These are phyloP conservation scores for Stropharia rugosoannulata DNA, from an alignment of 768 basidiomycete genomes.

Conservation along the genomic window DNA sequence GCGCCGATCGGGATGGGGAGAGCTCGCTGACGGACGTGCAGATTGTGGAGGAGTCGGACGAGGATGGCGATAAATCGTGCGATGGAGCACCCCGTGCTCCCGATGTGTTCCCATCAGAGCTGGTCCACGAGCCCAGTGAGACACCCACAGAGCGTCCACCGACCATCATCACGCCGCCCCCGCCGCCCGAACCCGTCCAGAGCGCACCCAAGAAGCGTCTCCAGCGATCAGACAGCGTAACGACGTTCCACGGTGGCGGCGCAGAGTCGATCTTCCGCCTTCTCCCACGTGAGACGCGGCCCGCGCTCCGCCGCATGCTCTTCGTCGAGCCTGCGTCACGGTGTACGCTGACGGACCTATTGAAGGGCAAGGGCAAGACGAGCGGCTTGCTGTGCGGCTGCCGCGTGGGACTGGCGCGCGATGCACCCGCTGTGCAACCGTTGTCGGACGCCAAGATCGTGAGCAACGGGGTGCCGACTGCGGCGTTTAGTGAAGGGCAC, in stretches of 20 bases:
- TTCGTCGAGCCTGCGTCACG: conserved; percentile 85
- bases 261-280: conserved; percentile 96
- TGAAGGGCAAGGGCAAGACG: conserved; percentile 77
- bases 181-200: conserved; percentile 6
- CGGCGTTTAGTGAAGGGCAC: conserved; percentile 31
- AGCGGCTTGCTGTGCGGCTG: conserved; percentile 83
- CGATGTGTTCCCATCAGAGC: background rate
- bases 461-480: conserved; percentile 27
- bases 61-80: conserved; percentile 5
- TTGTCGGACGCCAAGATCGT: conserved; percentile 15
- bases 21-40: conserved; percentile 6
- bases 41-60: conserved; percentile 7
- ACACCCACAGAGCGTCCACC: background rate
- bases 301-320: conserved; percentile 91
- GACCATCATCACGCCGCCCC: background rate
- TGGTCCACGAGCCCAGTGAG: background rate
- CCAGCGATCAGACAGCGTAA: conserved; percentile 48
- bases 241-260: conserved; percentile 71
- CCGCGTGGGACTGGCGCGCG: conserved; percentile 28
- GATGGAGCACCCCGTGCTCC: background rate
- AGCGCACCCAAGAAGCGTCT: conserved; percentile 27
- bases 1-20: background rate
- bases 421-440: conserved; percentile 17
- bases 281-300: conserved; percentile 89
- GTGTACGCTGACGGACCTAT: conserved; percentile 89